Conservation (phyloP, 2,329 filamentous ascomycete species). For the Pezizomycotina sp. region DNA sequence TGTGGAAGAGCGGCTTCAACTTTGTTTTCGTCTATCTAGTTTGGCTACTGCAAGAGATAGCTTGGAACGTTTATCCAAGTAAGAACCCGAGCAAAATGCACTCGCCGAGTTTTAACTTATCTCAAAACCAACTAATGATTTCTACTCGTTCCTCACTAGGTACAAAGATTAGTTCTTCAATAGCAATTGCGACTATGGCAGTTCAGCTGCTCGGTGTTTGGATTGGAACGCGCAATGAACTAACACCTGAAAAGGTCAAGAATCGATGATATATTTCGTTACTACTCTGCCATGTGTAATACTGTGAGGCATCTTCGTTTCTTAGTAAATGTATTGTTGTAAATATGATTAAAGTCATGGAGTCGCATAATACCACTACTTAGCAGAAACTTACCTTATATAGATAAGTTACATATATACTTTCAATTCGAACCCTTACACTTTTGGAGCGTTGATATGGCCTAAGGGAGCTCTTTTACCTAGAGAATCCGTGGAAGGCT, state of each 20-base stretch:
- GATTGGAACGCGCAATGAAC: conserved; percentile 40
- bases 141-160: conserved; percentile 2
- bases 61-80: conserved; percentile 89
- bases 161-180: conserved; percentile 44
- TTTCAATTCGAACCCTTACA: too few species aligned
- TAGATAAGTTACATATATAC: too few species aligned
- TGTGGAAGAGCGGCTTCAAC: conserved; percentile 61
- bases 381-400: too few species aligned
- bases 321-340: too few species aligned
- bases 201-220: conserved; percentile 48
- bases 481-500: too few species aligned
- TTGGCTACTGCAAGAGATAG: conserved; percentile 73
- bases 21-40: conserved; percentile 49
- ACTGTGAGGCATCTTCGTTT: too few species aligned
- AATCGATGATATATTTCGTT: too few species aligned
- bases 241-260: background rate
- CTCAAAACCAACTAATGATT: background rate
- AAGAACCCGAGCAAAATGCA: background rate
- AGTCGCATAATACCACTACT: too few species aligned
- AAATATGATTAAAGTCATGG: too few species aligned
- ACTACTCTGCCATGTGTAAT: too few species aligned
- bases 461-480: too few species aligned
- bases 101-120: background rate
- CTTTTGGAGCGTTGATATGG: too few species aligned
- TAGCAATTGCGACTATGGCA: conserved; percentile 55